Conservation (phyloP, 2,329 filamentous ascomycete genomes). For the Claviceps sorghi region DNA sequence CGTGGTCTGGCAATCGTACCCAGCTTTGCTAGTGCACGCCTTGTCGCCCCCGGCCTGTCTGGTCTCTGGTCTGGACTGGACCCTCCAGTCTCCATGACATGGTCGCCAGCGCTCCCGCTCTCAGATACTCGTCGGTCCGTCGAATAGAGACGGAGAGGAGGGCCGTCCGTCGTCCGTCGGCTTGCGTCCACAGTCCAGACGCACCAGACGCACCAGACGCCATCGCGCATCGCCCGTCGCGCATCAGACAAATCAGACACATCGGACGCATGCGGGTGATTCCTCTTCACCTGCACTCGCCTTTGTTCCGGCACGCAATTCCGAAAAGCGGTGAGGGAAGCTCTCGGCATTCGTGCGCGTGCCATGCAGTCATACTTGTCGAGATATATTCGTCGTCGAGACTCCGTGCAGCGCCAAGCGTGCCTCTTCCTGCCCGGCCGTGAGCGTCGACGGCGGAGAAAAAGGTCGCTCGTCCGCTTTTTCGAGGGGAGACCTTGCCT, state of each 20-base stretch:
- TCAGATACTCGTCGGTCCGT: neutral
- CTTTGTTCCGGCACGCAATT: neutral
- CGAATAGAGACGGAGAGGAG: neutral
- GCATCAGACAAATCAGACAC: neutral
- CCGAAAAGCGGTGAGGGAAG: neutral
- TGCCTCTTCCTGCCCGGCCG: neutral
- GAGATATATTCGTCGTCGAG: neutral
- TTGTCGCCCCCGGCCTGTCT: too few species aligned
- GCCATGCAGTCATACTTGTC: neutral
- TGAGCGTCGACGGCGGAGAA: neutral
- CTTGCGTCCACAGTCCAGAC: neutral
- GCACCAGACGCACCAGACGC: neutral
- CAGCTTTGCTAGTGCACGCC: neutral
- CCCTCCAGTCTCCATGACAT: too few species aligned
- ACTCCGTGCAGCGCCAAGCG: neutral
- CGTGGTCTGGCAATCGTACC: neutral
- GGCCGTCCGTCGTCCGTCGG: neutral
- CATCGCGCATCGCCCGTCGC: neutral
- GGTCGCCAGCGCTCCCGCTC: neutral
- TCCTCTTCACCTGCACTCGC: neutral
- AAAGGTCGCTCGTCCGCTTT: too few species aligned
- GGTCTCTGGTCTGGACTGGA: too few species aligned
- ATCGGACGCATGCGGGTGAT: neutral
- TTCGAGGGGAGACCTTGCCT: neutral
- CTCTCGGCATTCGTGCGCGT: neutral